Conservation (phyloP, 441 rosid genomes). For the Corymbia citriodora region DNA sequence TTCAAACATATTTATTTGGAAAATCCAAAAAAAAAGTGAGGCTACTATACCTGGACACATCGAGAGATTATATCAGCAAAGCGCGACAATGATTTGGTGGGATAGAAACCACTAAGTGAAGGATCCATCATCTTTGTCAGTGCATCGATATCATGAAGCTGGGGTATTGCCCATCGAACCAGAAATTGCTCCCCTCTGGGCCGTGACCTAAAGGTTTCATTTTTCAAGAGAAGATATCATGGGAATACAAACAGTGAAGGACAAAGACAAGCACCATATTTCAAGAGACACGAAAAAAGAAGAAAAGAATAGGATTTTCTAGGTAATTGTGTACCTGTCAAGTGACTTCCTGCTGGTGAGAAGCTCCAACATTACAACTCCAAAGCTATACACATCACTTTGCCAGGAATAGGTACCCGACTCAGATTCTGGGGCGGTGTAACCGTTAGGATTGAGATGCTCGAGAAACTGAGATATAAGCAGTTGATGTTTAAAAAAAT, state of each 20-base stretch:
- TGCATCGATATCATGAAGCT: slow-evolving; percentile 85
- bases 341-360: slow-evolving; percentile 70
- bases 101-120: slow-evolving; percentile 53
- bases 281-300: neutral
- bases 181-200: slow-evolving; percentile 72
- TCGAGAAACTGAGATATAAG: slow-evolving; percentile 26
- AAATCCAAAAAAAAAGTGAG: neutral
- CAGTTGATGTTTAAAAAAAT: neutral
- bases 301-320: neutral
- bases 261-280: neutral
- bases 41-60: slow-evolving; percentile 58
- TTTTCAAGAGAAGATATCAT: neutral
- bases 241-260: neutral
- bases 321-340: slow-evolving; percentile 41
- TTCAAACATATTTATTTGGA: neutral
- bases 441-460: slow-evolving; percentile 12
- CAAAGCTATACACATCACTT: slow-evolving; percentile 90
- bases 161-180: slow-evolving; percentile 82
- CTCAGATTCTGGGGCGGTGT: slow-evolving; percentile 63
- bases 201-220: slow-evolving; percentile 37
- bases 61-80: slow-evolving; percentile 87
- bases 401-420: slow-evolving; percentile 74
- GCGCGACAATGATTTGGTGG: slow-evolving; percentile 78
- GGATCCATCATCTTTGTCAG: slow-evolving; percentile 84
- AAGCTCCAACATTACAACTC: slow-evolving; percentile 89